These are phyloP conservation scores for Naganishia sp. DNA, from an alignment of 1,284 basidiomycete genomes.

Conservation along the genomic window DNA sequence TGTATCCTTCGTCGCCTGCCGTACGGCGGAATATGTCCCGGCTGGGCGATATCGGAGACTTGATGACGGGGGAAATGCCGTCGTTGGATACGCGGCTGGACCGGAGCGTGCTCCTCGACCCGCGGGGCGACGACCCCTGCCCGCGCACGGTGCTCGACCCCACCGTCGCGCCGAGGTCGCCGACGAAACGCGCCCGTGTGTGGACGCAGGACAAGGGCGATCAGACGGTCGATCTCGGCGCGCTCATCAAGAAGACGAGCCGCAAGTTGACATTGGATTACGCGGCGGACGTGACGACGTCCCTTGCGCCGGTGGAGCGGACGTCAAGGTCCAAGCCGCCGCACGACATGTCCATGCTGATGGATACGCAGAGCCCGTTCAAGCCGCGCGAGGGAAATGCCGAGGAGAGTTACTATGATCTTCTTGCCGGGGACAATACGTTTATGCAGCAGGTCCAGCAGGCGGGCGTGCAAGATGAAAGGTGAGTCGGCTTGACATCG, in stretches of 20 bases:
- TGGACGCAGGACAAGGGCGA: background rate
- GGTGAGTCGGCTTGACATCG: background rate
- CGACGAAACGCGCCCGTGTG: background rate
- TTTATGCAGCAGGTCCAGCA: constrained; percentile 21
- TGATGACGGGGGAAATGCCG: background rate
- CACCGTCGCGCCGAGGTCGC: background rate
- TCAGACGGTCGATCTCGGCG: constrained; percentile 16
- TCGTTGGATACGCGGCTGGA: constrained; percentile 8
- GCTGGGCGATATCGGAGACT: background rate
- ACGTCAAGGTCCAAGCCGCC: background rate
- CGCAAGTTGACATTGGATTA: constrained; percentile 19
- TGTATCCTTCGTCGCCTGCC: constrained; percentile 19
- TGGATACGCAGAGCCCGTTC: constrained; percentile 22
- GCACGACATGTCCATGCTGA: background rate
- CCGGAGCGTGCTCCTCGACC: background rate
- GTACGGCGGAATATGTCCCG: constrained; percentile 13
- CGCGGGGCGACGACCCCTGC: background rate
- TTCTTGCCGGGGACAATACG: constrained; percentile 19
- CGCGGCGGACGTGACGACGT: background rate
- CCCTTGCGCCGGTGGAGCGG: background rate
- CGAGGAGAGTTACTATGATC: constrained; percentile 26
- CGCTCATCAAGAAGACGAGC: constrained; percentile 21
- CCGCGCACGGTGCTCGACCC: no score
- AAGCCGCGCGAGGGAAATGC: background rate
- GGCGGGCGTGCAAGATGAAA: constrained; percentile 2